Evolutionary conservation across 202 grass and related monocot species (phyloP), one percentile per base, ranked within the genome.

Genomic region (Panicum hallii): DNA sequence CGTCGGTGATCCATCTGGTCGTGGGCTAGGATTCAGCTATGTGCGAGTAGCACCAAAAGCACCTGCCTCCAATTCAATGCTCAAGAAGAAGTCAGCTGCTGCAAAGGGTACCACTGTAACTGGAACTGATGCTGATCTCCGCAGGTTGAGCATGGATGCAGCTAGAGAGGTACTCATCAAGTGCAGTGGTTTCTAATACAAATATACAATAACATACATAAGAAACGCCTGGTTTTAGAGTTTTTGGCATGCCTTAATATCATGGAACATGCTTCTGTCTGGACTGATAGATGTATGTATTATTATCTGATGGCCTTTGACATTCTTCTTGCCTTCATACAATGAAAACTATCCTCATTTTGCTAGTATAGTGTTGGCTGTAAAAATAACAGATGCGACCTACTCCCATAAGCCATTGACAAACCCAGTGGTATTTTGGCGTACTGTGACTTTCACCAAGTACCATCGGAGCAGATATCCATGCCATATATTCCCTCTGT

Each of bases 111-210:
- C 91, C 54, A 96, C 96, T 23, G 96, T 99, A 73, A 99, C 96
- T 46, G 96, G 96, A 19, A 99, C 96, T 67, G 96, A 99, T 92
- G 96, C 96, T 44, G 96, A 99, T 87, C 96, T 99, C 78, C 91
- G 96, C 42, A 93, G 96, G 84, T 86, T 99, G 83, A 99, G 96
- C 88, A 96, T 99, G 96, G 96, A 99, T 92, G 96, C 96, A 58
- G 96, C 96, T 53, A 90, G 93, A 81, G 96, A 99, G 96, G 93
- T 99, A 95, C 78, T 38, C 41, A 75, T 54, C 11, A 26, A 60
- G 23, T 38, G 7, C 79, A 47, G 62, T 82, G 41, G 64, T 79
- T 82, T 82, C n/a, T 52, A 38, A 38, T 38, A 38, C 36, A 38
- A 38, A 38, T 38, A 38, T 38, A 42, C 28, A 63, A 47, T 79